A percentile compares a stretch with the other conserved stretches of the same genome.
These are phyloP conservation scores for Penicillium taxi DNA, from an alignment of 495 filamentous ascomycete genomes.

Conservation along the genomic window DNA sequence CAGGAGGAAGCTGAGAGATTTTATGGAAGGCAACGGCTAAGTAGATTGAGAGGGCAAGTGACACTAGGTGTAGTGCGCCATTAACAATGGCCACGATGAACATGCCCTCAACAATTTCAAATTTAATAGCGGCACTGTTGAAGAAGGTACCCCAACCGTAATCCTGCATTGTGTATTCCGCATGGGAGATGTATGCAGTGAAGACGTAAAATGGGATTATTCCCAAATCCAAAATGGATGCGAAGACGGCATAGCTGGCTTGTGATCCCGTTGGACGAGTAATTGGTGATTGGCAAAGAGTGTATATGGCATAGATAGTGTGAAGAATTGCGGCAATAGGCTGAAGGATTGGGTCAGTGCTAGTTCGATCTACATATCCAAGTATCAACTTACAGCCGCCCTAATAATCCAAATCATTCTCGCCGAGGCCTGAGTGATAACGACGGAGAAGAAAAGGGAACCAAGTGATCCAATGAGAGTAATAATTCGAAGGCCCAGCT, in stretches of 20 bases:
- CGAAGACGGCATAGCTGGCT: slow-evolving; percentile 78
- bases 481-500: slow-evolving; percentile 56
- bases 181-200: slow-evolving; percentile 50
- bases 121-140: slow-evolving; percentile 33
- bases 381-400: slow-evolving; percentile 54
- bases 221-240: slow-evolving; percentile 59
- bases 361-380: too few species aligned
- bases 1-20: slow-evolving; percentile 72
- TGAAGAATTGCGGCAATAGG: slow-evolving; percentile 63
- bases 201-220: slow-evolving; percentile 73
- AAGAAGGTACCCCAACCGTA: slow-evolving; percentile 61
- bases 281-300: slow-evolving; percentile 59
- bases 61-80: slow-evolving; percentile 60
- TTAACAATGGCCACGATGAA: slow-evolving; percentile 56
- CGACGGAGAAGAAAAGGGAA: slow-evolving; percentile 62
- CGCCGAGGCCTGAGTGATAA: slow-evolving; percentile 55
- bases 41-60: slow-evolving; percentile 60
- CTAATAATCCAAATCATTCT: slow-evolving; percentile 67
- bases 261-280: slow-evolving; percentile 65
- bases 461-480: slow-evolving; percentile 62
- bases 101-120: slow-evolving; percentile 50
- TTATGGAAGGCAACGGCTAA: slow-evolving; percentile 69
- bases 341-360: slow-evolving; percentile 26
- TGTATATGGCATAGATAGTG: slow-evolving; percentile 68
- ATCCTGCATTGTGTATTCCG: slow-evolving; percentile 30